Base-by-base conservation (phyloP, 129 eudicot genomes). In the Mikania micrantha region DNA sequence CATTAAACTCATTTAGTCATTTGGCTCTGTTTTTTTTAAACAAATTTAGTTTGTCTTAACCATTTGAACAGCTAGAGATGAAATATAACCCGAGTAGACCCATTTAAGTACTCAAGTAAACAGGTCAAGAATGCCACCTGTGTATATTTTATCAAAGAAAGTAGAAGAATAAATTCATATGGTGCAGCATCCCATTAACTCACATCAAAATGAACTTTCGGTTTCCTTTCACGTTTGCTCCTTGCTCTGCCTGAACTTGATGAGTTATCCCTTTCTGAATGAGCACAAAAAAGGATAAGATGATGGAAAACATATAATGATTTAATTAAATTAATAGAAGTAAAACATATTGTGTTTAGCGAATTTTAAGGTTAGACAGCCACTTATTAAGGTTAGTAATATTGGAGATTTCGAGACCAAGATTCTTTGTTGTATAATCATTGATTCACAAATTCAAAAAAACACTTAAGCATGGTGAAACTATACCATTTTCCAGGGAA, bases 161-260 rank as follows among this genome's bases (percentile, higher is more conserved):
- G 20, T 36, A 17, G 36, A 25, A 77, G 15, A 25, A 71, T 39
- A 36, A 59, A 5, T 16, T 42, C 16, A 52, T 32, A 32, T 56
- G 19, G 49, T 58, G 69, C n/a, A 75, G 69, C n/a, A 75, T 44
- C 41, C 24, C 12, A 5, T 67, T 65, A 58, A 77, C 83, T 84
- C 64, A 84, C 89, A 71, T 84, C 89, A 72, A 84, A 84, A 78
- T 78, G 89, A 69, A 78, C 77, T 71, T 48, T 84, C 8, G 79
- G 83, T 59, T 74, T 84, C 63, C 79, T 66, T 72, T 71, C 74
- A 5, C 89, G 81, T 71, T 74, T 75, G 78, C 85, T 78, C 63
- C 89, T 81, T 61, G 69, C 78, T 64, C 67, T 60, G 74, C 78
- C 73, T 47, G 86, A 77, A 67, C 78, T 78, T 24, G 84, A 64